These are phyloP conservation scores for Primulina tabacum DNA, from an alignment of 257 asterid species.

Conservation along the genomic window DNA sequence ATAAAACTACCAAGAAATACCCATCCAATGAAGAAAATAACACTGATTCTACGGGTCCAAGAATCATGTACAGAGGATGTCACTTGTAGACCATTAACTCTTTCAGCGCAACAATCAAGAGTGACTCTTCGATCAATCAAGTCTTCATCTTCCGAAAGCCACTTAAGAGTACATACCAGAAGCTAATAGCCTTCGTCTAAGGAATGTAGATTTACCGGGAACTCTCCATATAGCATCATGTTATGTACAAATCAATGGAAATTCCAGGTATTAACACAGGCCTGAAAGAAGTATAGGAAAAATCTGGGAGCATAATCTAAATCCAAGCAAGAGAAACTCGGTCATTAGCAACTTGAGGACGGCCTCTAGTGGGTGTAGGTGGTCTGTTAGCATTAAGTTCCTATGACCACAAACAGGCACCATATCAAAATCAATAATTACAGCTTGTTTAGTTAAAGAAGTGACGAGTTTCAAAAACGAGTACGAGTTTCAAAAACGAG, in stretches of 20 bases:
- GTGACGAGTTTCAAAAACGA: slow-evolving; percentile 1
- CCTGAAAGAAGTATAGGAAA: slow-evolving; percentile 40
- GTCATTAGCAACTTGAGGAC: slow-evolving; percentile 82
- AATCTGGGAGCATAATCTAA: slow-evolving; percentile 46
- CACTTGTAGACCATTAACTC: slow-evolving; percentile 26
- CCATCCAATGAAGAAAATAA: slow-evolving; percentile 26
- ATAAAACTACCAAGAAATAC: slow-evolving; percentile 23
- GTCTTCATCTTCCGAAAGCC: slow-evolving; percentile 26
- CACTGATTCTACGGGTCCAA: slow-evolving; percentile 34
- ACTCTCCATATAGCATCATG: slow-evolving; percentile 37
- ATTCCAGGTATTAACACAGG: slow-evolving; percentile 55
- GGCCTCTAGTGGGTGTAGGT: slow-evolving; percentile 96
- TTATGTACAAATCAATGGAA: slow-evolving; percentile 67
- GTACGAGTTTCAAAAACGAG: slow-evolving; percentile 17
- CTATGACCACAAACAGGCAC: slow-evolving; percentile 35
- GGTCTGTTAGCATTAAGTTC: slow-evolving; percentile 98
- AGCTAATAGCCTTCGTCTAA: slow-evolving; percentile 28
- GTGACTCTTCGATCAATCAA: slow-evolving; percentile 18
- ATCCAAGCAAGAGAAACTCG: slow-evolving; percentile 98
- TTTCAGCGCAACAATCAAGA: slow-evolving; percentile 20
- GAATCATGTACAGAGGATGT: slow-evolving; percentile 36
- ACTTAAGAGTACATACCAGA: slow-evolving; percentile 23
- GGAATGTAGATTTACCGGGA: slow-evolving; percentile 24
- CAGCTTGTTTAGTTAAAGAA: not conserved
- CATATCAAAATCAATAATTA: slow-evolving; percentile 16